These are phyloP conservation scores for Melastoma malabathricum DNA, from an alignment of 345 rosid species.

Conservation along the genomic window DNA sequence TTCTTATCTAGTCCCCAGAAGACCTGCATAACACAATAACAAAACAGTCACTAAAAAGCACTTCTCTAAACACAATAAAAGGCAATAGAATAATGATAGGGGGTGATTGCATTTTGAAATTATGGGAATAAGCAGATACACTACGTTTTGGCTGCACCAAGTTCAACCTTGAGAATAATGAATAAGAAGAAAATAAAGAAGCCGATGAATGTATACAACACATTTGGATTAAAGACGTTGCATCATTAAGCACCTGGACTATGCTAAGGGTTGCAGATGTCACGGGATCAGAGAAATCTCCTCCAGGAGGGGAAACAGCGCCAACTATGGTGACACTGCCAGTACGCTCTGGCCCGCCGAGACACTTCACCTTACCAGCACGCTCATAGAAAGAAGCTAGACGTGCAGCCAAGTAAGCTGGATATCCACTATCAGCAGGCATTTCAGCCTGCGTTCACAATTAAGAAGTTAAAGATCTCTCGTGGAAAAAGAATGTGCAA, in stretches of 20 bases:
- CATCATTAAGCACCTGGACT: constrained; percentile 59
- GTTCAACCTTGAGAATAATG: too few species aligned
- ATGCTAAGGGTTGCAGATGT: constrained; percentile 99
- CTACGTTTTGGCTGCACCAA: too few species aligned
- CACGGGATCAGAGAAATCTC: constrained; percentile 99
- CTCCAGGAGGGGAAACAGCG: constrained; percentile 99
- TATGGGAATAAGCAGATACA: too few species aligned
- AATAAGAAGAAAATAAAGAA: too few species aligned
- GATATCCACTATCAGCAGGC: constrained; percentile 99
- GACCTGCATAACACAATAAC: constrained; percentile 41
- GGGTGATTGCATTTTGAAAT: too few species aligned
- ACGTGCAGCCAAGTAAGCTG: constrained; percentile 98
- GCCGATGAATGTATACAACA: not conserved
- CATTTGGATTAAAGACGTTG: too few species aligned
- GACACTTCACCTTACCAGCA: constrained; percentile 98
- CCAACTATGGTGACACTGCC: constrained; percentile 99
- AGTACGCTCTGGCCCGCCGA: constrained; percentile 92
- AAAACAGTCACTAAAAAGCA: not conserved
- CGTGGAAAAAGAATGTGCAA: constrained; percentile 1
- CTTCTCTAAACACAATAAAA: too few species aligned
- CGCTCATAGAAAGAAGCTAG: constrained; percentile 97
- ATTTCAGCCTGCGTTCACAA: constrained; percentile 66
- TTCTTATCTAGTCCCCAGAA: constrained; percentile 99
- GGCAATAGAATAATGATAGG: too few species aligned
- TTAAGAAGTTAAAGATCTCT: too few species aligned